Evolutionary conservation across 768 basidiomycete species (phyloP).

Genomic region (Galerina sulciceps): DNA sequence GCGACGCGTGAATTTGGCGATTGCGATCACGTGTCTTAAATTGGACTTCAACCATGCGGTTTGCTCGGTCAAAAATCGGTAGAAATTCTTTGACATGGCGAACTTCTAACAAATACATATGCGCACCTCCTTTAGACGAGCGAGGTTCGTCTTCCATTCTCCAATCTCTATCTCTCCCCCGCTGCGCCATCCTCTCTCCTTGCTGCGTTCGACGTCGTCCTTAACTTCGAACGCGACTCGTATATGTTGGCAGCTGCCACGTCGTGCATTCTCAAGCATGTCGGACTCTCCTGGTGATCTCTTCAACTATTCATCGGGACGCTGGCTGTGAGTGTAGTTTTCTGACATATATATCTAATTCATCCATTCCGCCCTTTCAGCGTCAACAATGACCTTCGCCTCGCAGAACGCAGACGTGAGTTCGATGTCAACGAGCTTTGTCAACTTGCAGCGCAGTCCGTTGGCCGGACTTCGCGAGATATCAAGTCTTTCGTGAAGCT

Average conservation of each 20-base stretch:
- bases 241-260: conserved; percentile 27
- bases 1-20: too few species aligned
- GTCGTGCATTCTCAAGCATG: conserved; percentile 36
- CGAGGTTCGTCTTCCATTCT: too few species aligned
- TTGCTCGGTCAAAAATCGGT: too few species aligned
- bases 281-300: conserved; percentile 33
- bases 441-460: conserved; percentile 49
- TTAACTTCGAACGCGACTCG: conserved; percentile 20
- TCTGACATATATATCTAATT: conserved; percentile 27
- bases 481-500: conserved; percentile 39
- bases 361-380: conserved; percentile 28
- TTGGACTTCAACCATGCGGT: too few species aligned
- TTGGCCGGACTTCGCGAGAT: conserved; percentile 38
- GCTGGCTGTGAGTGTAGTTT: conserved; percentile 40
- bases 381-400: conserved; percentile 49
- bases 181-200: background rate
- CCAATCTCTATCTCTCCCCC: too few species aligned
- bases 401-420: conserved; percentile 43
- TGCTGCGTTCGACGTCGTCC: conserved; percentile 27
- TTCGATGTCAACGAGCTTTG: conserved; percentile 46
- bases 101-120: too few species aligned
- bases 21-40: too few species aligned
- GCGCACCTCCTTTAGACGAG: too few species aligned
- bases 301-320: conserved; percentile 46
- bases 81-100: too few species aligned